phyloP scores from a whole-genome alignment of 1,139 yeast genomes.

The Hyphopichia khmerensis region DNA sequence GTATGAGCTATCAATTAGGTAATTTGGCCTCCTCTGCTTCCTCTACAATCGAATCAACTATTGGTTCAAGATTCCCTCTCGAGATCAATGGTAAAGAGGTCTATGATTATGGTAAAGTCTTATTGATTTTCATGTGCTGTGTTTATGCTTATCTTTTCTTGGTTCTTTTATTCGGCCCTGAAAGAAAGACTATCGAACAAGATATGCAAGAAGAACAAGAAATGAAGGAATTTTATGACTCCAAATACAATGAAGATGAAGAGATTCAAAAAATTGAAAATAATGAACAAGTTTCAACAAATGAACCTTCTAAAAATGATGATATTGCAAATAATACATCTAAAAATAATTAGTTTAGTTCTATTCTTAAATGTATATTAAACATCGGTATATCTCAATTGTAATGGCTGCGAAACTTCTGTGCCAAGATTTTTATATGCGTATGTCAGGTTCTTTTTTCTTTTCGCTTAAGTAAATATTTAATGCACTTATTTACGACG shows the following conservation, averaged over 20 bases:
- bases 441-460: too few species aligned
- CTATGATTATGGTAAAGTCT: conserved; percentile 48
- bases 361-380: too few species aligned
- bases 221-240: not conserved
- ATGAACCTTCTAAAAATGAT: not conserved
- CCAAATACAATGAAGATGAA: not conserved
- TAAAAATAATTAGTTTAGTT: too few species aligned
- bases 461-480: too few species aligned
- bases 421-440: too few species aligned
- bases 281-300: not conserved
- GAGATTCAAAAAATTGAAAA: not conserved
- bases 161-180: conserved; percentile 71
- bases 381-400: too few species aligned
- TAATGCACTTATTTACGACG: too few species aligned
- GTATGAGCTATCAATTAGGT: conserved; percentile 80
- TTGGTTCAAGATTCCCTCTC: conserved; percentile 66
- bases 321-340: not conserved
- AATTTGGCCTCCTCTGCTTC: conserved; percentile 82
- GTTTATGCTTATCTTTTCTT: conserved; percentile 64
- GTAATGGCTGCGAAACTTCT: too few species aligned
- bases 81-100: conserved; percentile 10
- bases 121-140: conserved; percentile 82
- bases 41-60: conserved; percentile 75
- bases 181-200: conserved; percentile 40
- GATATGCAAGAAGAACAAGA: conserved; percentile 2